phyloP scores from a whole-genome alignment of 2,329 filamentous ascomycete species.

The Grosmannia huntii region DNA sequence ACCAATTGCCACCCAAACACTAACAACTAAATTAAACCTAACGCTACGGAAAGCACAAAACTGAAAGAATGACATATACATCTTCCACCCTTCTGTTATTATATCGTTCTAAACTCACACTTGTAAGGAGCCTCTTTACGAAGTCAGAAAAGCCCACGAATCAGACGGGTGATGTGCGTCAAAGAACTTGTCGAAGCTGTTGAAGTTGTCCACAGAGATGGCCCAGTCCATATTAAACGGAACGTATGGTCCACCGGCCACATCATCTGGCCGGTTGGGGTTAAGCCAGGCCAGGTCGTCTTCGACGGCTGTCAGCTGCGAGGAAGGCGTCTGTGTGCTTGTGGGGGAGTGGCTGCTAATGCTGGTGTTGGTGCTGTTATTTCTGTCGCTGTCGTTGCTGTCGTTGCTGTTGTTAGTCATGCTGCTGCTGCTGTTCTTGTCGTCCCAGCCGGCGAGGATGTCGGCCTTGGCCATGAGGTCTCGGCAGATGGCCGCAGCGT shows the following conservation, averaged over 20 bases:
- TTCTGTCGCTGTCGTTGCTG: neutral
- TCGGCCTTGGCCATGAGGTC: constrained; percentile 14
- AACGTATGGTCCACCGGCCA: constrained; percentile 5
- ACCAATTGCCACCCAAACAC: too few species aligned
- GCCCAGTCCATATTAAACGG: constrained; percentile 18
- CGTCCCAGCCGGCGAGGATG: constrained; percentile 5
- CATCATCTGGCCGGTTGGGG: constrained; percentile 2
- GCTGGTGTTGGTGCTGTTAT: neutral
- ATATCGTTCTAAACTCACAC: too few species aligned
- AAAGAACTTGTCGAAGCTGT: constrained; percentile 11
- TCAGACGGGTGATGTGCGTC: neutral
- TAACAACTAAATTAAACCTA: too few species aligned
- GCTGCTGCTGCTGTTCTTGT: neutral
- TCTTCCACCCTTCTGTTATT: too few species aligned
- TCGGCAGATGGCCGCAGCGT: constrained; percentile 24
- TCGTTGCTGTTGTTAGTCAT: neutral
- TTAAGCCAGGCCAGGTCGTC: constrained; percentile 14
- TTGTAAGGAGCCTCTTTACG: too few species aligned
- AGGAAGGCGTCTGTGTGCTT: neutral
- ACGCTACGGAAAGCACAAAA: too few species aligned
- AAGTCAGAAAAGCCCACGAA: neutral
- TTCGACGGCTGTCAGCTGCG: neutral
- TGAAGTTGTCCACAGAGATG: constrained; percentile 16
- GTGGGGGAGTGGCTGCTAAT: neutral
- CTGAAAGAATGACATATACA: too few species aligned